phyloP scores from a whole-genome alignment of 805 yeast genomes.

The Pichia nakasei region DNA sequence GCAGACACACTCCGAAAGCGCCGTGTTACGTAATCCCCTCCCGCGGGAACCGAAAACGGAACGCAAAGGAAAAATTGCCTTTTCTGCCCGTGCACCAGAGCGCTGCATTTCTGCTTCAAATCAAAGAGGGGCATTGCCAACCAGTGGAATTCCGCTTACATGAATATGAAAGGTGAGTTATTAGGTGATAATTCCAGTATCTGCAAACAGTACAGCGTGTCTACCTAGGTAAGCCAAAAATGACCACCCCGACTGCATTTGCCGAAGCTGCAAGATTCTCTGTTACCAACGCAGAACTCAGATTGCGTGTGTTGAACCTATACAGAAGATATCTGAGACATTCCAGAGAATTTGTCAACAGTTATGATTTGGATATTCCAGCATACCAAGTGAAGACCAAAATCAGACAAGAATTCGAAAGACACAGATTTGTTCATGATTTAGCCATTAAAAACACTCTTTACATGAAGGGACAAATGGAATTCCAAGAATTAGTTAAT shows the following conservation, averaged over 20 bases:
- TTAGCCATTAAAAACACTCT: constrained; percentile 58
- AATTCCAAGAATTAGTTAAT: constrained; percentile 77
- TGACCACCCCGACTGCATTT: constrained; percentile 71
- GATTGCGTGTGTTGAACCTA: constrained; percentile 53
- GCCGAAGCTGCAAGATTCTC: constrained; percentile 74
- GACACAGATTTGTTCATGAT: constrained; percentile 66
- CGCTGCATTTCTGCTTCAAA: neutral
- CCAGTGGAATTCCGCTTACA: neutral
- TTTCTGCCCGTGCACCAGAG: no score
- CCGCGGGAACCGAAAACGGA: no score
- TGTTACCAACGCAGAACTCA: constrained; percentile 50
- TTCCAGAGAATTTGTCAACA: constrained; percentile 41
- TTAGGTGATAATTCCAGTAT: no score
- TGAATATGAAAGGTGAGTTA: neutral
- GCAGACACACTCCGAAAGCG: no score
- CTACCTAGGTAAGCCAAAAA: no score
- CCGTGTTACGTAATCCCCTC: no score
- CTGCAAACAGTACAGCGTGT: no score
- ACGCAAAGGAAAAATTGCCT: no score
- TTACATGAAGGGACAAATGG: constrained; percentile 81
- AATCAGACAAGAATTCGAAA: constrained; percentile 83
- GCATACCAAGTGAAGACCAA: constrained; percentile 71
- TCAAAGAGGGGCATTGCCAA: neutral
- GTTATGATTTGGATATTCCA: constrained; percentile 70
- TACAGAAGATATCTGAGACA: constrained; percentile 67